A percentile compares a stretch with the other conserved stretches of the same genome.
These are phyloP conservation scores for Trichosanthes truncata DNA, from an alignment of 306 rosid genomes.

Conservation along the genomic window DNA sequence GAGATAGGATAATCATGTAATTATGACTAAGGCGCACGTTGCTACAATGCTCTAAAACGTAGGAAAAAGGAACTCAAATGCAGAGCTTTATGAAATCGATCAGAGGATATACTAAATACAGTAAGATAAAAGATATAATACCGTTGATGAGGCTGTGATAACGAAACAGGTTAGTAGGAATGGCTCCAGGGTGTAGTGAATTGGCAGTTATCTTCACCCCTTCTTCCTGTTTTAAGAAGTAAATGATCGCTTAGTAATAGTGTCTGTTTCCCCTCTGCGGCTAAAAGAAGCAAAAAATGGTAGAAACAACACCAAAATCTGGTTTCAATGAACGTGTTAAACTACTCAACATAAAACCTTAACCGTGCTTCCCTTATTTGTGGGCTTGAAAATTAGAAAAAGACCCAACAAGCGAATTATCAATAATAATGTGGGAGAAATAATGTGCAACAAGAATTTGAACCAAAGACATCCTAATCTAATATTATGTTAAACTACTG, in stretches of 20 bases:
- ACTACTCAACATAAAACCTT: background rate
- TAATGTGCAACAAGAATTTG: background rate
- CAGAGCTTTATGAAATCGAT: background rate
- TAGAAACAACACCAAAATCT: background rate
- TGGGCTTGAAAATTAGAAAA: background rate
- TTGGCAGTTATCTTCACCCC: constrained; percentile 26
- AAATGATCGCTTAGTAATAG: background rate
- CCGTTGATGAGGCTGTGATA: constrained; percentile 27
- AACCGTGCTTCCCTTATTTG: background rate
- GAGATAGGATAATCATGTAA: background rate
- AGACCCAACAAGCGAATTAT: background rate
- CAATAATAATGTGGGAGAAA: background rate
- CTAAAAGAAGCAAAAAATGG: background rate
- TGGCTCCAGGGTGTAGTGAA: constrained; percentile 29
- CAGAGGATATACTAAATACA: background rate
- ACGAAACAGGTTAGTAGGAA: constrained; percentile 23
- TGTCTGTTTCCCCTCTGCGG: background rate
- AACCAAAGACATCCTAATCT: background rate
- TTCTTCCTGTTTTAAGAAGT: constrained; percentile 15
- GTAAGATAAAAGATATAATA: constrained; percentile 9
- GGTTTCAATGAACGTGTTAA: background rate
- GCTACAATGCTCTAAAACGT: background rate
- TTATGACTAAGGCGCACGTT: background rate
- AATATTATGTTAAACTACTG: background rate
- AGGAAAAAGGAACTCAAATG: background rate